phyloP scores from a whole-genome alignment of 768 basidiomycete genomes.

The Pleurotus eryngii region DNA sequence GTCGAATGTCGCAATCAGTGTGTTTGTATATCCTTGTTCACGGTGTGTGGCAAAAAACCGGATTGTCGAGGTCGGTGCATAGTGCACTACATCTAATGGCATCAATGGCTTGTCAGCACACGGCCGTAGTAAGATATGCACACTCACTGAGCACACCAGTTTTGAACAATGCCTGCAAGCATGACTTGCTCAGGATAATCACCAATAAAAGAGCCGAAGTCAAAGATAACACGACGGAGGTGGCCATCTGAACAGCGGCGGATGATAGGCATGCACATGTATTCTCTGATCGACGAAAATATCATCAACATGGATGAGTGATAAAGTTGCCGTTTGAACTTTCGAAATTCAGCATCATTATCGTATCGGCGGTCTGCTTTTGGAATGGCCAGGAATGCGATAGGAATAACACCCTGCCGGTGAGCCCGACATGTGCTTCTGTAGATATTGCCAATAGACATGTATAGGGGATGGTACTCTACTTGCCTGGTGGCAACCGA shows the following conservation, averaged over 20 bases:
- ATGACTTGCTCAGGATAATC: conserved; percentile 37
- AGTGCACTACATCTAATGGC: conserved; percentile 15
- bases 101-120: too few species aligned
- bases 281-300: conserved; percentile 14
- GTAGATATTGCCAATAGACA: conserved; percentile 27
- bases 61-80: conserved; percentile 21
- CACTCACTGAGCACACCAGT: conserved; percentile 31
- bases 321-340: conserved; percentile 27
- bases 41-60: conserved; percentile 4
- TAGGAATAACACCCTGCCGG: conserved; percentile 21
- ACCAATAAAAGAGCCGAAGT: conserved; percentile 33
- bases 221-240: conserved; percentile 24
- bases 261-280: conserved; percentile 24
- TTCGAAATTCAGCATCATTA: conserved; percentile 16
- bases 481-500: conserved; percentile 33
- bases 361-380: conserved; percentile 14
- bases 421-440: conserved; percentile 29
- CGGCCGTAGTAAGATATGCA: background rate
- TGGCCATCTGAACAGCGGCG: conserved; percentile 25
- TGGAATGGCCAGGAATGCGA: conserved; percentile 27
- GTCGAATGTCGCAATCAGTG: conserved; percentile 9
- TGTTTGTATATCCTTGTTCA: conserved; percentile 15
- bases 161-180: conserved; percentile 27
- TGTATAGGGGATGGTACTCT: conserved; percentile 33
- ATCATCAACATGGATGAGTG: conserved; percentile 24